Conservation (phyloP, 2,329 filamentous ascomycete species). For the Escovopsis sp. region DNA sequence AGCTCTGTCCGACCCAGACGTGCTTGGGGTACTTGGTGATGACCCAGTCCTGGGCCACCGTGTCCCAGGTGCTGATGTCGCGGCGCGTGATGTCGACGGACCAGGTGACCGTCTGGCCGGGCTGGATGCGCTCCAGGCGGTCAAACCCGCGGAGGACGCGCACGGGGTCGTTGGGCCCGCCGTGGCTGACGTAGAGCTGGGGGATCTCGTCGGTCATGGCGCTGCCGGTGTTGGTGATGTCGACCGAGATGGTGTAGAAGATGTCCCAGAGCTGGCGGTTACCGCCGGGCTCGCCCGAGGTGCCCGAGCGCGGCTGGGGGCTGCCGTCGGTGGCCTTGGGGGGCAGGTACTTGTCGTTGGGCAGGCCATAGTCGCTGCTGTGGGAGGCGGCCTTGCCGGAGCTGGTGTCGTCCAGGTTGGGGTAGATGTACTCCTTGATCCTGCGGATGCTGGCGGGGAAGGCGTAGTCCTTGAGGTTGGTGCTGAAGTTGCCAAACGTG, state of each 20-base stretch:
- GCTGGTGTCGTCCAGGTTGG: slow-evolving; percentile 53
- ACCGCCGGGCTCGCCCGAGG: slow-evolving; percentile 44
- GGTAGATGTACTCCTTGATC: slow-evolving; percentile 49
- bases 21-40: slow-evolving; percentile 36
- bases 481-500: slow-evolving; percentile 48
- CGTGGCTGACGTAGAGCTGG: slow-evolving; percentile 69
- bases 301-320: slow-evolving; percentile 38
- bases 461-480: slow-evolving; percentile 46
- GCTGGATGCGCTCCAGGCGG: slow-evolving; percentile 49
- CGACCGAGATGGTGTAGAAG: slow-evolving; percentile 51
- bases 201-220: slow-evolving; percentile 54
- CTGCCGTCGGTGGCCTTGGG: slow-evolving; percentile 38
- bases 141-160: slow-evolving; percentile 68
- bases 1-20: slow-evolving; percentile 40
- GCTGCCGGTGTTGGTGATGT: slow-evolving; percentile 56
- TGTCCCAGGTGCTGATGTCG: slow-evolving; percentile 82
- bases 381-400: slow-evolving; percentile 38
- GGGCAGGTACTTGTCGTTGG: slow-evolving; percentile 45
- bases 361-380: slow-evolving; percentile 45
- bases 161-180: slow-evolving; percentile 56
- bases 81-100: slow-evolving; percentile 56
- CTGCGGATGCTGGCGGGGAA: slow-evolving; percentile 47
- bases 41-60: slow-evolving; percentile 69
- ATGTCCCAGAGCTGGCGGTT: slow-evolving; percentile 53
- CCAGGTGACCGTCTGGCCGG: slow-evolving; percentile 56